phyloP scores from a whole-genome alignment of 2,329 filamentous ascomycete genomes.

The Colletotrichum scovillei region DNA sequence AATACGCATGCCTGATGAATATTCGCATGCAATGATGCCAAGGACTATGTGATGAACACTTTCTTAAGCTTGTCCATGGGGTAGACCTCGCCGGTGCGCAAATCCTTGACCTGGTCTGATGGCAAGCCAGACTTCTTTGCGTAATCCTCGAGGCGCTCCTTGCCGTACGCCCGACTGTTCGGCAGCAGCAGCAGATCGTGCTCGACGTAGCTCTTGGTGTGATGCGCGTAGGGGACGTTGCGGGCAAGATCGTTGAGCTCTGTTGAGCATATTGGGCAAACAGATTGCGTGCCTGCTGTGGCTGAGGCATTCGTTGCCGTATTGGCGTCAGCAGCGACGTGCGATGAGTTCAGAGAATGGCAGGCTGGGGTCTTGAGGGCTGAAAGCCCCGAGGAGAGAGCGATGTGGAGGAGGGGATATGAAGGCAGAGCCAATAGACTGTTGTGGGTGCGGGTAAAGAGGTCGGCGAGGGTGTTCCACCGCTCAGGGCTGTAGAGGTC shows the following conservation, averaged over 20 bases:
- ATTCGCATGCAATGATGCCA: neutral
- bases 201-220: constrained; percentile 93
- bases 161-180: constrained; percentile 87
- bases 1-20: neutral
- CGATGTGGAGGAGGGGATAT: constrained; percentile 88
- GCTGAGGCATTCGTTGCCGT: constrained; percentile 43
- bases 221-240: constrained; percentile 92
- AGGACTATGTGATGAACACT: constrained; percentile 85
- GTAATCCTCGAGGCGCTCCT: constrained; percentile 77
- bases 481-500: constrained; percentile 78
- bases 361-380: constrained; percentile 96
- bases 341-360: constrained; percentile 73
- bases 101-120: constrained; percentile 77
- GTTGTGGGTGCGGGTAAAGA: constrained; percentile 90
- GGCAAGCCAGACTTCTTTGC: constrained; percentile 82
- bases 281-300: constrained; percentile 43
- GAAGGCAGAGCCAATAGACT: constrained; percentile 84
- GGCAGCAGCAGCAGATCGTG: constrained; percentile 87
- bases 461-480: constrained; percentile 80
- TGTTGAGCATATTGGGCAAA: constrained; percentile 96
- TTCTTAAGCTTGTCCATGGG: constrained; percentile 76
- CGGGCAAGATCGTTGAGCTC: constrained; percentile 93
- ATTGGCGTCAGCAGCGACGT: constrained; percentile 47
- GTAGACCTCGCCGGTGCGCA: constrained; percentile 79
- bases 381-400: constrained; percentile 89